Evolutionary conservation across 208 protist genomes (phyloP).

Genomic region (Acanthamoeba healyi): DNA sequence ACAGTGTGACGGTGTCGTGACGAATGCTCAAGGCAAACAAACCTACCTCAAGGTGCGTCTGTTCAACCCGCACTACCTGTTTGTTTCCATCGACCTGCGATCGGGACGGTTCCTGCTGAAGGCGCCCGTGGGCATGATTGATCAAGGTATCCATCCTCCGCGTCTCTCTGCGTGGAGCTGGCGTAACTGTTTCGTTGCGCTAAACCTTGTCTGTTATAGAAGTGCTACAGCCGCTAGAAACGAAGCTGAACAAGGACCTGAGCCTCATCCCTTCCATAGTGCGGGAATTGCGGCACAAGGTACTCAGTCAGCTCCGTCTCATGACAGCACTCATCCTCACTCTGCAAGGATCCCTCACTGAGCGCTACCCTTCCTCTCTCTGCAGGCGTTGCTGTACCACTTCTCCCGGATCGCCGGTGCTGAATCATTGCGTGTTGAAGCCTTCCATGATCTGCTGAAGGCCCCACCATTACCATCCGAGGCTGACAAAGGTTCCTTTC

Average conservation of each 20-base stretch:
- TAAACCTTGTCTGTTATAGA: not conserved
- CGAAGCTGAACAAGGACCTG: slow-evolving; percentile 39
- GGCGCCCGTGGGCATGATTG: slow-evolving; percentile 51
- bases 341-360: not conserved
- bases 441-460: slow-evolving; percentile 63
- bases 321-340: not conserved
- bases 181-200: not conserved
- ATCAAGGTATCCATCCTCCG: too few species aligned
- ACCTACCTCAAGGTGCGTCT: slow-evolving; percentile 31
- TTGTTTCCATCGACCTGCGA: slow-evolving; percentile 13
- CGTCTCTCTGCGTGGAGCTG: too few species aligned
- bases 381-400: slow-evolving; percentile 67
- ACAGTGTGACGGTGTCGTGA: not conserved
- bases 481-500: not conserved
- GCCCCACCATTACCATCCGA: slow-evolving; percentile 10
- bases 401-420: slow-evolving; percentile 47
- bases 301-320: not conserved
- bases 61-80: slow-evolving; percentile 41
- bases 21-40: not conserved
- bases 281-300: slow-evolving; percentile 58
- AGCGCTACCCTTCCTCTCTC: not conserved
- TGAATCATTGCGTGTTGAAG: slow-evolving; percentile 50
- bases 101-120: slow-evolving; percentile 47
- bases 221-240: slow-evolving; percentile 18
- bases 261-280: not conserved